These are phyloP conservation scores for Daldinia sp. DNA, from an alignment of 2,329 filamentous ascomycete genomes.

Conservation along the genomic window DNA sequence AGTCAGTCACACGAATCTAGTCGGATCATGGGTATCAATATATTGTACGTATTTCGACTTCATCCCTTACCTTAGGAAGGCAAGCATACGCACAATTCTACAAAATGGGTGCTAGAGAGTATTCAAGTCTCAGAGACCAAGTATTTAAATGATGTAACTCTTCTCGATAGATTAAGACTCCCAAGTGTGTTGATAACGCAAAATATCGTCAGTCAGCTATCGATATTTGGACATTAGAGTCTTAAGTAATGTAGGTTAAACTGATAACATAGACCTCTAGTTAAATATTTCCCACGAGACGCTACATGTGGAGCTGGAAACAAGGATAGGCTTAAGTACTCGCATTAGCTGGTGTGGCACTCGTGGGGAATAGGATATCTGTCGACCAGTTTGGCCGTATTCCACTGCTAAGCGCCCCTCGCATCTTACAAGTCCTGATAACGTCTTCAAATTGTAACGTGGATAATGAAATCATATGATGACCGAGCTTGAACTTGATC, in stretches of 20 bases:
- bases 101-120: not conserved
- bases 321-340: constrained; percentile 11
- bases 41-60: too few species aligned
- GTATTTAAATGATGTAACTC: not conserved
- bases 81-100: not conserved
- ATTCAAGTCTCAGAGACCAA: not conserved
- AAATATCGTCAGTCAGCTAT: not conserved
- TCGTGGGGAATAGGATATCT: constrained; percentile 13
- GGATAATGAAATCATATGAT: not conserved
- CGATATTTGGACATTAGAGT: too few species aligned
- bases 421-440: not conserved
- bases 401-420: not conserved
- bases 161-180: not conserved
- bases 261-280: not conserved
- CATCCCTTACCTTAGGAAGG: too few species aligned
- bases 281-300: constrained; percentile 12
- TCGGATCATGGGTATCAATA: too few species aligned
- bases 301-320: not conserved
- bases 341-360: constrained; percentile 25
- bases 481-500: not conserved
- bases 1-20: not conserved
- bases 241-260: too few species aligned
- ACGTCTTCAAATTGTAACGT: not conserved
- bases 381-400: not conserved
- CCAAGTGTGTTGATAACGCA: constrained; percentile 15